Conservation (phyloP, 2,329 filamentous ascomycete species). For the Scleromitrula shiraiana region DNA sequence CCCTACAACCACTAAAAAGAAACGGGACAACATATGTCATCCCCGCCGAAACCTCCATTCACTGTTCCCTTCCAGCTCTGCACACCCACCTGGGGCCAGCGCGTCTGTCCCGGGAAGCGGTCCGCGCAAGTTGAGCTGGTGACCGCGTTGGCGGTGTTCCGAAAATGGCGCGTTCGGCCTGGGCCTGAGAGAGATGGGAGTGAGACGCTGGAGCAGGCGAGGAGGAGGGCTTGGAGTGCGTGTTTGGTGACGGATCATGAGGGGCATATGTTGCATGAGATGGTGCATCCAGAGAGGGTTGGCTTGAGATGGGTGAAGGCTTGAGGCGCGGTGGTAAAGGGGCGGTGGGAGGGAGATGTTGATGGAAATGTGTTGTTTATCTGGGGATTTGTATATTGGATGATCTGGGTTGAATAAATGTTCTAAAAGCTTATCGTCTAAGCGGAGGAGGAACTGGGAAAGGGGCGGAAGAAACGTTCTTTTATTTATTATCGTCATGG, state of each 20-base stretch:
- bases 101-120: not conserved
- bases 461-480: no score
- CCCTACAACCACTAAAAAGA: not conserved
- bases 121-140: slow-evolving; percentile 1
- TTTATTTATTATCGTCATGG: no score
- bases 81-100: slow-evolving; percentile 1
- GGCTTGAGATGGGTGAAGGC: not conserved
- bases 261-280: slow-evolving; percentile 4
- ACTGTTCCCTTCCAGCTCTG: not conserved
- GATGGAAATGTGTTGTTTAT: no score
- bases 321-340: no score
- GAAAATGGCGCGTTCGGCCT: not conserved
- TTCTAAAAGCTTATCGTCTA: no score
- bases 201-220: not conserved
- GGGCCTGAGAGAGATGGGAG: not conserved
- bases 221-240: not conserved
- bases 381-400: no score
- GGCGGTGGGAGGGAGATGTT: no score
- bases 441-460: no score
- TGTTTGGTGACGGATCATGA: slow-evolving; percentile 1
- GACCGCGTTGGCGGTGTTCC: not conserved
- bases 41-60: not conserved
- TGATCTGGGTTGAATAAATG: no score
- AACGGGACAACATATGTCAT: not conserved
- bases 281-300: not conserved